These are phyloP conservation scores for bread wheat (Triticum aestivum) DNA, from an alignment of 176 grass and related monocot genomes.

Conservation along the genomic window DNA sequence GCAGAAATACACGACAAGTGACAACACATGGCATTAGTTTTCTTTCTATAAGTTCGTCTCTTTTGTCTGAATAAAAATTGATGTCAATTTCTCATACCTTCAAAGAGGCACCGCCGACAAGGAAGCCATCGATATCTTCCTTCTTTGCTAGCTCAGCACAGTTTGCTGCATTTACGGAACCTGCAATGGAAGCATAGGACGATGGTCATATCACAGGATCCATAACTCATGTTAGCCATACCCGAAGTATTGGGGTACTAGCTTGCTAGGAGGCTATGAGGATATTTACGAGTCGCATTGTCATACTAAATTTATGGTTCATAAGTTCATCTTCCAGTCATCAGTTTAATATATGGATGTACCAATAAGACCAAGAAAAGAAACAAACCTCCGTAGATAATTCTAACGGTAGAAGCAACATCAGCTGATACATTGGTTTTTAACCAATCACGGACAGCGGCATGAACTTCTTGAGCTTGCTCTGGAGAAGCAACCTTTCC, in stretches of 20 bases:
- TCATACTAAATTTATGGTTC: not conserved
- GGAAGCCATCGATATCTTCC: constrained; percentile 98
- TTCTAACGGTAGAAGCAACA: constrained; percentile 77
- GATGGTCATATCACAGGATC: not conserved
- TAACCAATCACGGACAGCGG: constrained; percentile 82
- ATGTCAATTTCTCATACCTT: constrained; percentile 49
- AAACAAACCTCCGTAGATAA: constrained; percentile 94
- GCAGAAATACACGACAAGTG: not conserved
- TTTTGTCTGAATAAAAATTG: not conserved
- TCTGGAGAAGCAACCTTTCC: constrained; percentile 92
- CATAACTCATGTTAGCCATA: too few species aligned
- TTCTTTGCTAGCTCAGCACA: constrained; percentile 89
- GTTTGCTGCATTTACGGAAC: constrained; percentile 86
- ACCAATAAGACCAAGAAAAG: not conserved
- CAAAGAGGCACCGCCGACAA: constrained; percentile 92
- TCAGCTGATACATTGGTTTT: constrained; percentile 88
- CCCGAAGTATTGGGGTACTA: not conserved
- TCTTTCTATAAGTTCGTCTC: too few species aligned
- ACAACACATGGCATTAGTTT: not conserved
- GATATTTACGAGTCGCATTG: not conserved
- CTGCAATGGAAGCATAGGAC: constrained; percentile 40
- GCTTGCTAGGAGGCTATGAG: not conserved
- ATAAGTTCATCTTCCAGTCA: not conserved
- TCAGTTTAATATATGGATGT: not conserved
- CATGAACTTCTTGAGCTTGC: constrained; percentile 97